Base-by-base conservation (phyloP, 2,329 filamentous ascomycete genomes). In the Xylariaceae sp. region DNA sequence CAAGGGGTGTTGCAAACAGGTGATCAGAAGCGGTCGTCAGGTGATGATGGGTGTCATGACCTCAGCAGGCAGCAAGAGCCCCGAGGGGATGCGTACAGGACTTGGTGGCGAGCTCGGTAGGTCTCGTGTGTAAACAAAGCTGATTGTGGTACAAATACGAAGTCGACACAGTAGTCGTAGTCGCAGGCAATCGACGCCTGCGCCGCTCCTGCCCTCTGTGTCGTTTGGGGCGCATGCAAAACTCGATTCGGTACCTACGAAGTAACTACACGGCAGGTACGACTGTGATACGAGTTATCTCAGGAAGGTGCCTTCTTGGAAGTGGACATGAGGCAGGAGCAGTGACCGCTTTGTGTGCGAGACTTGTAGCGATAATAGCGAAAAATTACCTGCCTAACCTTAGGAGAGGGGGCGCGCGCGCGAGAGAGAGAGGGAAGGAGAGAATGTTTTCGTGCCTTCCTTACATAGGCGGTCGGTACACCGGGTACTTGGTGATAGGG, bases 11-110 rank as follows among this genome's bases (percentile, higher is more conserved):
- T 54, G 50, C 53, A 51, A 60, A 54, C 61, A 61, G 59, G 49
- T 61, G 59, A 63, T 55, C 56, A 45, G n/a, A 55, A 39, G 37
- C 37, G 23, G 23, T 49, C 42, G 37, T 56, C 59, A 56, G 56
- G 59, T 59, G 61, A 49, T 30, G 47, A 49, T 30, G 47, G 17
- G 17, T 49, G 18, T 6, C 15, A 49, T 49, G 47, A 63, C 53
- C 50, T 44, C 37, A 48, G 34, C 53, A 49, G 44, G 35, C 15
- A 11, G 35, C 13, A 4, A 44, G 13, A 39, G 30, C 11, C 10
- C 11, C 15, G 59, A 48, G 35, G 49, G 11, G 10, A n/a, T 51
- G 49, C 23, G 47, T 3, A 37, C 51, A 45, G 23, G 39, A 37
- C 35, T 51, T 11, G 13, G n/a, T 6, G 13, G 42, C 42, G n/a